These are phyloP conservation scores for Penicillium sp. DNA, from an alignment of 2,329 filamentous ascomycete species.

Conservation along the genomic window DNA sequence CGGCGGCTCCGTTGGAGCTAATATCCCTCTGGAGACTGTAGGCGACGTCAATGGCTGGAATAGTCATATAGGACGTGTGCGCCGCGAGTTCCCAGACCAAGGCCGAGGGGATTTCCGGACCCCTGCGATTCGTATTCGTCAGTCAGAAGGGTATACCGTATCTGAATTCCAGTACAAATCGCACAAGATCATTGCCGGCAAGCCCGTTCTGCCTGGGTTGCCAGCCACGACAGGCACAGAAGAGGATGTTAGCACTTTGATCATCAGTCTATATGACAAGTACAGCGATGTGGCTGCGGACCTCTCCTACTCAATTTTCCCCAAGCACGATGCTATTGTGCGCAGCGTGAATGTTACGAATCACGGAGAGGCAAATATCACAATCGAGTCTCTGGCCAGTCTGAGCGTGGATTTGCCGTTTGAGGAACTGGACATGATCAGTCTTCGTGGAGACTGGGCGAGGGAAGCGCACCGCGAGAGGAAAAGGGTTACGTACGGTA, in stretches of 20 bases:
- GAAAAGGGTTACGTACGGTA: slow-evolving; percentile 57
- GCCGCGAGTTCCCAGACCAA: slow-evolving; percentile 64
- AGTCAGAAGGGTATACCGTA: slow-evolving; percentile 60
- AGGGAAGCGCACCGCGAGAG: slow-evolving; percentile 58
- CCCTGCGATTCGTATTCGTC: slow-evolving; percentile 61
- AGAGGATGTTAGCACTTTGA: slow-evolving; percentile 58
- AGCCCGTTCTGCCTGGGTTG: slow-evolving; percentile 57
- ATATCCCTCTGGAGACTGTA: slow-evolving; percentile 45
- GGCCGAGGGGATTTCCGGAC: slow-evolving; percentile 63
- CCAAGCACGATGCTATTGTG: slow-evolving; percentile 60
- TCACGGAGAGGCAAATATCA: slow-evolving; percentile 53
- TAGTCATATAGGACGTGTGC: slow-evolving; percentile 50
- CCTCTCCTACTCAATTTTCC: slow-evolving; percentile 64
- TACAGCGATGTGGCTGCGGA: slow-evolving; percentile 59
- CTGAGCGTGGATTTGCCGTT: slow-evolving; percentile 63
- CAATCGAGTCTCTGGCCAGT: slow-evolving; percentile 59
- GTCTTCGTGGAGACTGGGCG: slow-evolving; percentile 63
- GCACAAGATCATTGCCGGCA: slow-evolving; percentile 56
- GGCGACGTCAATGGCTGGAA: slow-evolving; percentile 54
- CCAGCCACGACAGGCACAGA: slow-evolving; percentile 60
- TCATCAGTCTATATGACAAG: slow-evolving; percentile 60
- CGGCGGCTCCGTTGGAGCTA: slow-evolving; percentile 56
- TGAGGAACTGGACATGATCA: slow-evolving; percentile 62
- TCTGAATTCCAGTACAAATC: slow-evolving; percentile 60
- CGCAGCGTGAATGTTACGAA: slow-evolving; percentile 64